Conservation (phyloP, 2,329 filamentous ascomycete genomes). For the Orbilia blumenaviensis region DNA sequence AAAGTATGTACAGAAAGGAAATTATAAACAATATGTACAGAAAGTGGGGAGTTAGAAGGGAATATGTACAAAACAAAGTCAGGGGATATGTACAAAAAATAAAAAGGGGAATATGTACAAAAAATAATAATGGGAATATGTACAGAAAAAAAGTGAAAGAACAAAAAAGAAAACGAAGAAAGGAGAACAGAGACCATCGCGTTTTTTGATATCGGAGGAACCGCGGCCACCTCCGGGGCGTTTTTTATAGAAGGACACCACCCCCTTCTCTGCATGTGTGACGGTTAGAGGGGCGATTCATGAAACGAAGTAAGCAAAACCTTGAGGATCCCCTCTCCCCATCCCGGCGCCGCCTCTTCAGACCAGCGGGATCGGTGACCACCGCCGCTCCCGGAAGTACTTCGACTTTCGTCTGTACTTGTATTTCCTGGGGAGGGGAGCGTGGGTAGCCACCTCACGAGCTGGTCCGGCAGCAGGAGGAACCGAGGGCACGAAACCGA, state of each 20-base stretch:
- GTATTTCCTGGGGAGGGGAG: neutral
- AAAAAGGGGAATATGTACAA: too few relatives aligned
- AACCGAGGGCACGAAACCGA: too few relatives aligned
- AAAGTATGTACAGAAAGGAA: too few relatives aligned
- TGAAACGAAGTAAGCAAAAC: neutral
- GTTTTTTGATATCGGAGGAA: neutral
- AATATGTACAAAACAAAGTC: too few relatives aligned
- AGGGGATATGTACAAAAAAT: too few relatives aligned
- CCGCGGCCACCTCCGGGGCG: neutral
- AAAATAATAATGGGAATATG: too few relatives aligned
- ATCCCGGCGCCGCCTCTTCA: constrained; percentile 2
- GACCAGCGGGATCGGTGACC: neutral
- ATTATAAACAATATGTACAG: too few relatives aligned
- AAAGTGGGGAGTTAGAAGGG: too few relatives aligned
- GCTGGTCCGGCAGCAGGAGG: neutral
- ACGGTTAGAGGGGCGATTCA: neutral
- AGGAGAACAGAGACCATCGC: too few relatives aligned
- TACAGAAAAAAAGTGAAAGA: too few relatives aligned
- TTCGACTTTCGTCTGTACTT: constrained; percentile 34
- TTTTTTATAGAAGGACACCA: constrained; percentile 9
- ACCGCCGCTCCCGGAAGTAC: constrained; percentile 19
- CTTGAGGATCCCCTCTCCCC: neutral
- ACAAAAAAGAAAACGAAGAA: too few relatives aligned
- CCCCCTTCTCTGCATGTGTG: constrained; percentile 9
- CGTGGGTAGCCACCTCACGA: neutral